Conservation (phyloP, 768 basidiomycete species). For the Harrya chromipes region DNA sequence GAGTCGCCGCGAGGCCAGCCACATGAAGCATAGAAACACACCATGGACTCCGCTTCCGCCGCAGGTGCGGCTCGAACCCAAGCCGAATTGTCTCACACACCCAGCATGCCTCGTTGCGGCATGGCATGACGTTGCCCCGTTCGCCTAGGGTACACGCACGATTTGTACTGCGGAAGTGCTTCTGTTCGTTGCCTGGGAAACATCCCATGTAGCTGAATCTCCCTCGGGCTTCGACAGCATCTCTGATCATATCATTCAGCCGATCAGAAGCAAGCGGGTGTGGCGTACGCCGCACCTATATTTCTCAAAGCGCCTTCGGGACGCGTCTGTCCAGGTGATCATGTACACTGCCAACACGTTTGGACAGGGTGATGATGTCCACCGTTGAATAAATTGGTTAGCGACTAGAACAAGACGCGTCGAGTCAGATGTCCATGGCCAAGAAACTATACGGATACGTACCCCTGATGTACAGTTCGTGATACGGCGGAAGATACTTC, state of each 20-base stretch:
- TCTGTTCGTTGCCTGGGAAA: constrained; percentile 22
- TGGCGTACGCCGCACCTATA: constrained; percentile 12
- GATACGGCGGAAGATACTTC: constrained; percentile 8
- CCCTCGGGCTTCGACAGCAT: constrained; percentile 14
- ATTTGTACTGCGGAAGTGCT: constrained; percentile 19
- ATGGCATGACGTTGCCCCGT: constrained; percentile 13
- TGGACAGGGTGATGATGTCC: constrained; percentile 8
- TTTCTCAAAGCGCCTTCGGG: constrained; percentile 7
- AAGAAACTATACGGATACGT: neutral
- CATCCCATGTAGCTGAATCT: neutral
- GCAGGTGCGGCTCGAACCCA: constrained; percentile 22
- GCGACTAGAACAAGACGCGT: constrained; percentile 6
- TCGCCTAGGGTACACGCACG: constrained; percentile 26
- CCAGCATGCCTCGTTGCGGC: constrained; percentile 11
- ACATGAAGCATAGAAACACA: constrained; percentile 5
- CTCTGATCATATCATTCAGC: constrained; percentile 6
- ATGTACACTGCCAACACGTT: constrained; percentile 16
- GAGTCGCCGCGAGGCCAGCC: too few species aligned
- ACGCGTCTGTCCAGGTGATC: constrained; percentile 20
- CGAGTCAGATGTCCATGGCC: neutral
- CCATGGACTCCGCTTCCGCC: constrained; percentile 16
- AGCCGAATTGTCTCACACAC: constrained; percentile 20
- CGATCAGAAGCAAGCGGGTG: neutral
- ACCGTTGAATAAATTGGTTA: constrained; percentile 5
- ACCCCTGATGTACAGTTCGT: constrained; percentile 10